Evolutionary conservation across 805 yeast genomes (phyloP), one percentile per base, ranked within the genome.

Genomic region (Wickerhamomyces chambardii): DNA sequence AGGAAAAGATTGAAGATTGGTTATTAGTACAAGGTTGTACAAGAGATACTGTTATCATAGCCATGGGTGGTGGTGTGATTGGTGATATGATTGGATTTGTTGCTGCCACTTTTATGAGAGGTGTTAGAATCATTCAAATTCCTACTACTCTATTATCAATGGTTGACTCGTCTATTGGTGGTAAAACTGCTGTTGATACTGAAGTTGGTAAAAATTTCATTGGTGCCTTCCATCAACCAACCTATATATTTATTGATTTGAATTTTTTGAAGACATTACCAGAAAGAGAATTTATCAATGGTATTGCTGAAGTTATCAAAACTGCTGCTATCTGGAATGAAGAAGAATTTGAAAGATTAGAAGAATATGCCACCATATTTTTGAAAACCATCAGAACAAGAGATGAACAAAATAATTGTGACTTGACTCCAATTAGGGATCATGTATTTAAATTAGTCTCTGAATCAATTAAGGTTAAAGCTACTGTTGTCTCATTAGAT

Each of bases 61-160:
- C 98, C 8, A 75, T 92, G 40, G 98, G 98, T 42, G 98, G 98
- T 46, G 98, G 98, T 48, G 94, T 92, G 35, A 90, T 92, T 58
- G 98, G 98, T 40, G 98, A 92, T 55, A 90, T 92, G 98, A 84
- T 90, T 45, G 98, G 98, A 4, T 92, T 77, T 56, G 97, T 92
- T 29, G 98, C 98, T n/a, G 90, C 98, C 24, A 92, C 98, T 3
- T 92, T 92, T 58, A 92, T 92, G 98, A 75, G 98, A 56, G 98
- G 98, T 38, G 95, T 92, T 8, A 72, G 95, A 43, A 86, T 87
- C 38, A 79, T 87, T 30, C 98, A 92, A 59, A 70, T 92, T 21
- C 98, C 98, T 37, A 92, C 98, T 6, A 84, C 95, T 25, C 62
- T 92, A 44, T 69, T 92, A 43, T 81, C 98, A 8, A 92, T 92